These are phyloP conservation scores for Fagus sylvatica DNA, from an alignment of 306 rosid genomes.

Conservation along the genomic window DNA sequence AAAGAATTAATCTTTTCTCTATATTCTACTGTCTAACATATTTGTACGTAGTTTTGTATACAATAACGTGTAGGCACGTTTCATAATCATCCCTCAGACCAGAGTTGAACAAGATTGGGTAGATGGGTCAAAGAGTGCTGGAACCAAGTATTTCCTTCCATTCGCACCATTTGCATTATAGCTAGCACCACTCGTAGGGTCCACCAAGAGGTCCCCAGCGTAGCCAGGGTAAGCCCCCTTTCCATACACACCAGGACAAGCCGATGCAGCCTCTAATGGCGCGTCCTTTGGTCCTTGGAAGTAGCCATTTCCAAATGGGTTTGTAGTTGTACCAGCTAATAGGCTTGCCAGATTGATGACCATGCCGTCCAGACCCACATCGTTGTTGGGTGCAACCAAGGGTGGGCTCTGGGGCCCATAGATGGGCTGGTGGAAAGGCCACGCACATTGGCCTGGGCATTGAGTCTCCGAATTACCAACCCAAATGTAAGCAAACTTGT, in stretches of 20 bases:
- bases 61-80: not conserved
- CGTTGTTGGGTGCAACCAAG: slow-evolving; percentile 57
- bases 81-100: slow-evolving; percentile 18
- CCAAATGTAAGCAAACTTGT: slow-evolving; percentile 67
- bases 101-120: slow-evolving; percentile 52
- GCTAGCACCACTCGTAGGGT: slow-evolving; percentile 52
- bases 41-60: too few relatives aligned
- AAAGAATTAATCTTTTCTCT: slow-evolving; percentile 31
- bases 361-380: slow-evolving; percentile 70
- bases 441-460: slow-evolving; percentile 68
- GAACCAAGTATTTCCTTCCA: slow-evolving; percentile 63
- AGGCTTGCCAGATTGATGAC: slow-evolving; percentile 61
- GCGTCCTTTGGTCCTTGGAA: slow-evolving; percentile 63
- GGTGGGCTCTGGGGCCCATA: slow-evolving; percentile 61
- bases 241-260: slow-evolving; percentile 64
- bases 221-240: slow-evolving; percentile 77
- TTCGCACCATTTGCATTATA: slow-evolving; percentile 56
- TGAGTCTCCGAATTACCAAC: slow-evolving; percentile 67
- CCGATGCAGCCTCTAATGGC: slow-evolving; percentile 60
- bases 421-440: slow-evolving; percentile 74
- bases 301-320: slow-evolving; percentile 68
- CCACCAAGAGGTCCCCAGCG: slow-evolving; percentile 55
- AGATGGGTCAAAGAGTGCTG: slow-evolving; percentile 62
- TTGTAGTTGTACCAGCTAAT: slow-evolving; percentile 67
- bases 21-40: slow-evolving; percentile 23